Percentiles rank a stretch among this genome's conserved stretches.
phyloP scores from a whole-genome alignment of 805 yeast species.

The Lipomyces chichibuensis region DNA sequence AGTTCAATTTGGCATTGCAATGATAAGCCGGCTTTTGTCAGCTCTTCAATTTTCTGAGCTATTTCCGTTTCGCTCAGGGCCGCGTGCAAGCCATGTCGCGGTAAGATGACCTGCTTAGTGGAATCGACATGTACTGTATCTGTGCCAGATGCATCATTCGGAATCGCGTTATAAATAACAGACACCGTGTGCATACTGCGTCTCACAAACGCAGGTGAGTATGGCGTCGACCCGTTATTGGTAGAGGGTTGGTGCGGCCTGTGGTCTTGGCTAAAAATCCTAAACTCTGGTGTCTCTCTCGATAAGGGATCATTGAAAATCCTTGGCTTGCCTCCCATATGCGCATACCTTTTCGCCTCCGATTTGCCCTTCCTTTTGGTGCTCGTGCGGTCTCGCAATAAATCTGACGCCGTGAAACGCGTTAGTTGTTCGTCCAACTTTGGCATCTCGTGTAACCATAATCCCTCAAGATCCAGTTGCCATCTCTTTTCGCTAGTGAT shows the following conservation, averaged over 20 bases:
- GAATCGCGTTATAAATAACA: not conserved
- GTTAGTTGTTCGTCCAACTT: slow-evolving; percentile 6
- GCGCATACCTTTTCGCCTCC: slow-evolving; percentile 15
- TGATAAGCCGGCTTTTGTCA: not conserved
- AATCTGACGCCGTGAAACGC: slow-evolving; percentile 1
- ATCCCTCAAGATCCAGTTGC: slow-evolving; percentile 68
- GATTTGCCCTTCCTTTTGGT: slow-evolving; percentile 12
- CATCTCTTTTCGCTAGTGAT: slow-evolving; percentile 70
- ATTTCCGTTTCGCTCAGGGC: not conserved
- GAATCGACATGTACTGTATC: not conserved
- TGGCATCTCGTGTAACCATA: slow-evolving; percentile 52
- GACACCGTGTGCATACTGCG: not conserved
- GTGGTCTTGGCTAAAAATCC: slow-evolving; percentile 2
- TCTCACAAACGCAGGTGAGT: not conserved
- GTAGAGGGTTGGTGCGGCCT: not conserved
- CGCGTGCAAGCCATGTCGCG: not conserved
- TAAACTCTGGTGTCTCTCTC: slow-evolving; percentile 18
- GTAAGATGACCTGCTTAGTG: not conserved
- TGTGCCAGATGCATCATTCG: not conserved
- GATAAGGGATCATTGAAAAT: slow-evolving; percentile 3
- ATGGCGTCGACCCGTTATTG: not conserved
- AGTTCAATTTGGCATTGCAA: not conserved
- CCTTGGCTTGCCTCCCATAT: slow-evolving; percentile 13
- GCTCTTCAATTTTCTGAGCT: not conserved
- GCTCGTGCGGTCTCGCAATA: slow-evolving; percentile 2